Evolutionary conservation across 2,329 filamentous ascomycete species (phyloP), one percentile per base, ranked within the genome.

Genomic region (Madurella fahalii): DNA sequence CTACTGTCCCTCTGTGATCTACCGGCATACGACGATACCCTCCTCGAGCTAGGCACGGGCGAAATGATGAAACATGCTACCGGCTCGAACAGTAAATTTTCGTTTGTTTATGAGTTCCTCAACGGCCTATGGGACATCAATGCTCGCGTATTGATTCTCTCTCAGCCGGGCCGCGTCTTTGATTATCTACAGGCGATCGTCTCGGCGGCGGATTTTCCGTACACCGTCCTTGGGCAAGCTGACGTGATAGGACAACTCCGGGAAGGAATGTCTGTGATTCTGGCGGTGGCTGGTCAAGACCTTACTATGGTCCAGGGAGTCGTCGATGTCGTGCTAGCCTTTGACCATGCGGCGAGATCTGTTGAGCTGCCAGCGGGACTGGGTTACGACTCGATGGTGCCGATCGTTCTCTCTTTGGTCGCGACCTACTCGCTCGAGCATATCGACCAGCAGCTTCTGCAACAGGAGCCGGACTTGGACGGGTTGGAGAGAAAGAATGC

Each of bases 61-160:
- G 72, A 77, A 18, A 69, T 74, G 50, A 76, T 77, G 60, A 83
- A 77, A 62, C 80, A 82, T 59, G 75, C 77, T 1, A 74, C 77
- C 52, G 77, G 77, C 50, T 77, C 80, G 9, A 85, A 83, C 65
- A 71, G 79, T 52, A 86, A 86, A 60, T 82, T 80, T 60, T 76
- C 74, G 32, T 86, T 86, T 60, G 62, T 85, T 5, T 77, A 74
- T 43, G 80, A 84, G 58, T 69, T 86, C 3, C 64, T 85, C 31
- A 69, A 76, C 17, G 63, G 67, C 9, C 63, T 84, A 11, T 63
- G 65, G n/a, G 66, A 69, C 15, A 65, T 69, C 12, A 70, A 76
- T 11, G 75, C 72, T 39, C 78, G 75, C 37, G 66, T 86, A 8
- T 67, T 84, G 13, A 74, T 86, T 20, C 63, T 86, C 11, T 78